phyloP scores from a whole-genome alignment of 306 rosid species.

The Alnus glutinosa region DNA sequence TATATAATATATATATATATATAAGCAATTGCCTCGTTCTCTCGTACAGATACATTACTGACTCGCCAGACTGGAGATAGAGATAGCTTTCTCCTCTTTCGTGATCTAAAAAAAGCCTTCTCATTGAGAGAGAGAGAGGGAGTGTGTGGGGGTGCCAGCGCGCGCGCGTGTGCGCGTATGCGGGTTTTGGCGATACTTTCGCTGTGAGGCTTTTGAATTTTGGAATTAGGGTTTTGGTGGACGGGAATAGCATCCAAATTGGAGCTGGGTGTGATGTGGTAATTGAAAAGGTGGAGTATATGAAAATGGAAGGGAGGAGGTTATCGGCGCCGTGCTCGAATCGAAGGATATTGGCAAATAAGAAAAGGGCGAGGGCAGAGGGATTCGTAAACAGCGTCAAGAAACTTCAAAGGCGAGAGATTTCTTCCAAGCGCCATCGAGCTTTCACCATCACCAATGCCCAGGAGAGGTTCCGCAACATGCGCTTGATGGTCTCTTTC shows the following conservation, averaged over 20 bases:
- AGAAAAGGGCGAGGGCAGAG: slow-evolving; percentile 50
- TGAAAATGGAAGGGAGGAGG: slow-evolving; percentile 73
- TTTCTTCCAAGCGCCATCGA: slow-evolving; percentile 71
- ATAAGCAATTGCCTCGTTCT: too few species aligned
- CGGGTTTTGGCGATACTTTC: not conserved
- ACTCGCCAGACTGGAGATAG: too few species aligned
- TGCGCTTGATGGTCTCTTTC: slow-evolving; percentile 61
- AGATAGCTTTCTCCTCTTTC: not conserved
- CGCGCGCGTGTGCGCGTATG: not conserved
- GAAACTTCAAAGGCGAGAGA: slow-evolving; percentile 84
- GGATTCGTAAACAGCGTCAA: slow-evolving; percentile 56
- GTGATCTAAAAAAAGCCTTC: not conserved
- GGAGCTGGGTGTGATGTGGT: not conserved
- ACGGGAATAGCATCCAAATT: not conserved
- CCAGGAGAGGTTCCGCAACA: slow-evolving; percentile 75
- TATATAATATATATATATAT: too few species aligned
- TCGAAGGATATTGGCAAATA: slow-evolving; percentile 65
- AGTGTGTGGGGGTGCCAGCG: not conserved
- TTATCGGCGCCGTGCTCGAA: slow-evolving; percentile 60
- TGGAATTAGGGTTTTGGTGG: not conserved
- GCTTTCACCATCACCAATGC: slow-evolving; percentile 73
- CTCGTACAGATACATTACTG: too few species aligned
- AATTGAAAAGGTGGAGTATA: not conserved
- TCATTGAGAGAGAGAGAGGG: not conserved
- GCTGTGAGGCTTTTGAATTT: not conserved